phyloP scores from a whole-genome alignment of 768 basidiomycete species.

The Tylopilus balloui region DNA sequence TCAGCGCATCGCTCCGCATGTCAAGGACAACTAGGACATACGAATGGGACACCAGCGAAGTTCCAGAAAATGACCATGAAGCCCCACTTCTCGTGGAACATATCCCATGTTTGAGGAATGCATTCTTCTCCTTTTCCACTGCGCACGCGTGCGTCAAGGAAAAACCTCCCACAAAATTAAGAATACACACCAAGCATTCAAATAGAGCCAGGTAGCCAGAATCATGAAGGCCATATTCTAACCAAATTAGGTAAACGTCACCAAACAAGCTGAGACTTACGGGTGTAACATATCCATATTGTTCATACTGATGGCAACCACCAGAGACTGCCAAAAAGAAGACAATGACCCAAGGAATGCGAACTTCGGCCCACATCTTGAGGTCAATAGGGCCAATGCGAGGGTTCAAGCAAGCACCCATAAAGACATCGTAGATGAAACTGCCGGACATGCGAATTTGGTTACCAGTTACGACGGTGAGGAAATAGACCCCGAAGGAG shows the following conservation, averaged over 20 bases:
- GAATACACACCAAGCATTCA: slow-evolving; percentile 78
- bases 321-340: slow-evolving; percentile 92
- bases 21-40: slow-evolving; percentile 36
- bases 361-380: slow-evolving; percentile 98
- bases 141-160: slow-evolving; percentile 2
- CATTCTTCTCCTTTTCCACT: slow-evolving; percentile 93
- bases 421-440: slow-evolving; percentile 92
- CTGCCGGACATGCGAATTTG: slow-evolving; percentile 93
- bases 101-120: slow-evolving; percentile 97
- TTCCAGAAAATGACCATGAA: slow-evolving; percentile 99
- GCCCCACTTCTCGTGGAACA: slow-evolving; percentile 99
- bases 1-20: not conserved
- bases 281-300: slow-evolving; percentile 86
- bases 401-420: slow-evolving; percentile 94
- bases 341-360: slow-evolving; percentile 95
- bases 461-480: slow-evolving; percentile 70
- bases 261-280: slow-evolving; percentile 40
- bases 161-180: not conserved
- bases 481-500: slow-evolving; percentile 76
- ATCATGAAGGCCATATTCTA: slow-evolving; percentile 98
- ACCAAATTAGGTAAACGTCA: not conserved
- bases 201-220: slow-evolving; percentile 91
- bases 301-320: slow-evolving; percentile 92
- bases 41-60: slow-evolving; percentile 88
- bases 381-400: slow-evolving; percentile 87